Evolutionary conservation across 2,329 filamentous ascomycete species (phyloP).

Genomic region (Colletotrichum tofieldiae): DNA sequence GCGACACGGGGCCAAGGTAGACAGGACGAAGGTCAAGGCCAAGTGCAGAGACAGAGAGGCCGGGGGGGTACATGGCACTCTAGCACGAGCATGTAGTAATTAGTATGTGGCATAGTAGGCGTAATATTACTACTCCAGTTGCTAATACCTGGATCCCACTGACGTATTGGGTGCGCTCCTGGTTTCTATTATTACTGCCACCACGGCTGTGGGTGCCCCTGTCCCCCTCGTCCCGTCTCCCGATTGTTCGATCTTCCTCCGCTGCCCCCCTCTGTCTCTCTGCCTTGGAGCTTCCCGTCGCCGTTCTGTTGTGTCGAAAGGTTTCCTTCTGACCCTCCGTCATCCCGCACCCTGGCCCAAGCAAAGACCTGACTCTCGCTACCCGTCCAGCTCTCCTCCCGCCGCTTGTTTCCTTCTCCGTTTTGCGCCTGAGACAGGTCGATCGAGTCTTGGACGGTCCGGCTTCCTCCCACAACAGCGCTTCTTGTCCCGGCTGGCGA

Average conservation of each 20-base stretch:
- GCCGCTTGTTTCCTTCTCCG: not conserved
- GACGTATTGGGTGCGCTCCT: slow-evolving; percentile 35
- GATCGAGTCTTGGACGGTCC: slow-evolving; percentile 36
- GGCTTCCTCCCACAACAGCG: slow-evolving; percentile 4
- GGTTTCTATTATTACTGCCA: slow-evolving; percentile 39
- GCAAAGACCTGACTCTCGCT: not conserved
- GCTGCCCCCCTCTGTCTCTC: not conserved
- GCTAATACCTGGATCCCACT: slow-evolving; percentile 15
- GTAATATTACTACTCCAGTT: slow-evolving; percentile 20
- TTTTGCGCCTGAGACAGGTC: slow-evolving; percentile 24
- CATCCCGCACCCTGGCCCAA: not conserved
- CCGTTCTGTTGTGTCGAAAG: slow-evolving; percentile 5
- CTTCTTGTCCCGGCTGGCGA: slow-evolving; percentile 28
- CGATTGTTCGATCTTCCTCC: slow-evolving; percentile 24
- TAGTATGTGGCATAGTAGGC: not conserved
- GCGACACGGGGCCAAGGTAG: not conserved
- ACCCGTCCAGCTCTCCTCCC: not conserved
- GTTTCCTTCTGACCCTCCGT: not conserved
- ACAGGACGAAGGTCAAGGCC: not conserved
- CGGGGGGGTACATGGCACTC: not conserved
- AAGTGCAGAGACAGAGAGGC: not conserved
- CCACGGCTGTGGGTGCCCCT: not conserved
- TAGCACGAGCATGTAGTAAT: not conserved
- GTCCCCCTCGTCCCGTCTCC: slow-evolving; percentile 24
- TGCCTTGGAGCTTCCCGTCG: slow-evolving; percentile 1